Evolutionary conservation across 2,329 filamentous ascomycete species (phyloP).

Genomic region (Ophiocordyceps polyrhachis-furcata): DNA sequence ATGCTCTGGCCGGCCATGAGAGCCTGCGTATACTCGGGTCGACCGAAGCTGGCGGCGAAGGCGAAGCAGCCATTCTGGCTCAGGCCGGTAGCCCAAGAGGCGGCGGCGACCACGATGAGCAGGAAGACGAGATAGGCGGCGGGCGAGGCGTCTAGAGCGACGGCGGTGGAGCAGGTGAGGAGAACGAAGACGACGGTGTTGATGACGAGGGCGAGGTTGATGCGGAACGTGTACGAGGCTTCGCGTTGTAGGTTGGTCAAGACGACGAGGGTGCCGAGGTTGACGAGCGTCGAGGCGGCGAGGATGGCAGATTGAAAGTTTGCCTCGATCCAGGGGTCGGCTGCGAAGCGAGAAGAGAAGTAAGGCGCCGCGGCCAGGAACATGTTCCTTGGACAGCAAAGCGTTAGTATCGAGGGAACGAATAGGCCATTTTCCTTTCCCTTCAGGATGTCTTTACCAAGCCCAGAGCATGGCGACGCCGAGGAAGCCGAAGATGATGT

Average conservation of each 20-base stretch:
- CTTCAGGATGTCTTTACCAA: conserved; percentile 41
- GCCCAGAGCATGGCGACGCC: conserved; percentile 95
- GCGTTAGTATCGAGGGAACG: background rate
- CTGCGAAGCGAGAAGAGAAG: conserved; percentile 65
- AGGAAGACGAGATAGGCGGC: conserved; percentile 61
- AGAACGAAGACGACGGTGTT: conserved; percentile 62
- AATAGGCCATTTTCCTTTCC: background rate
- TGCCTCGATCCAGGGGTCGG: conserved; percentile 49
- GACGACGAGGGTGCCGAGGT: conserved; percentile 55
- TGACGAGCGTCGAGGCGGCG: conserved; percentile 70
- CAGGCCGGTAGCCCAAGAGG: conserved; percentile 63
- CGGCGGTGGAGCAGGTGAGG: conserved; percentile 60
- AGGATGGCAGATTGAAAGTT: conserved; percentile 86
- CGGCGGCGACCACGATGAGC: conserved; percentile 61
- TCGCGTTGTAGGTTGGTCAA: conserved; percentile 64
- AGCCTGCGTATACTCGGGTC: conserved; percentile 80
- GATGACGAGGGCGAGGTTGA: conserved; percentile 56
- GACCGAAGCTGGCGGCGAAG: conserved; percentile 69
- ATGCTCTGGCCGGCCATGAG: conserved; percentile 92
- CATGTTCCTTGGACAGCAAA: conserved; percentile 63
- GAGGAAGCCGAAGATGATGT: conserved; percentile 65
- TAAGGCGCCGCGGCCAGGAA: conserved; percentile 90
- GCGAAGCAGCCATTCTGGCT: conserved; percentile 92
- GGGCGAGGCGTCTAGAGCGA: conserved; percentile 43
- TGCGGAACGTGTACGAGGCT: conserved; percentile 77